Evolutionary conservation across 2,329 filamentous ascomycete species (phyloP), one percentile per base, ranked within the genome.

Genomic region (Aspergillus nomiae): DNA sequence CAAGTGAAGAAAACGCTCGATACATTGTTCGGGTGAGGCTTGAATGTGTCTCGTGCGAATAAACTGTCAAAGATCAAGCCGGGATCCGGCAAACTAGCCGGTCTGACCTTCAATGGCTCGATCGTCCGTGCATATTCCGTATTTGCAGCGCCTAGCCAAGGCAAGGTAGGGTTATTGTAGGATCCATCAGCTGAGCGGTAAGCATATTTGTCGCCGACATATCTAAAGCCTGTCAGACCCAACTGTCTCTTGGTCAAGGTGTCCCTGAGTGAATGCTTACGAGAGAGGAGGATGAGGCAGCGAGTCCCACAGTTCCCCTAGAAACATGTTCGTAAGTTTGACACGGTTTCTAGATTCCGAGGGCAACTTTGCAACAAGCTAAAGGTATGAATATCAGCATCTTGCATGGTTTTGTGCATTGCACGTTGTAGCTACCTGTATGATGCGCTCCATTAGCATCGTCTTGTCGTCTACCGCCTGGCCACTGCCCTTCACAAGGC

Each of bases 371-470:
- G 88, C 84, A 5, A 92, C 89, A 19, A 92, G 81, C 80, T 89
- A 62, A 32, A 58, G 57, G 41, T 0, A n/a, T 9, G 28, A 12
- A 21, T 6, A 14, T 54, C 24, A 54, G 51, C 19, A 54, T 36
- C 6, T 7, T 28, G 2, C 4, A 6, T 32, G 43, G 28, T 26
- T 14, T 19, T 9, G 11, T 34, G 5, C 19, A 12, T 3, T 19
- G 24, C 5, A 43, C 7, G 26, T 21, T 26, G 30, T 30, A 34
- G 72, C 65, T 74, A 81, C 80, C 70, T 83, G 86, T 64, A 92
- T 92, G 5, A 89, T 83, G 10, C 87, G 83, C 75, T 92, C 90
- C 87, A 92, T 91, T 53, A 92, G 81, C 83, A 92, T 90, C 2
- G 88, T 90, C 78, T 90, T 91, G 79, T 94, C 92, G 70, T 94